phyloP scores from a whole-genome alignment of 208 protist genomes.

The Leishmania guyanensis region DNA sequence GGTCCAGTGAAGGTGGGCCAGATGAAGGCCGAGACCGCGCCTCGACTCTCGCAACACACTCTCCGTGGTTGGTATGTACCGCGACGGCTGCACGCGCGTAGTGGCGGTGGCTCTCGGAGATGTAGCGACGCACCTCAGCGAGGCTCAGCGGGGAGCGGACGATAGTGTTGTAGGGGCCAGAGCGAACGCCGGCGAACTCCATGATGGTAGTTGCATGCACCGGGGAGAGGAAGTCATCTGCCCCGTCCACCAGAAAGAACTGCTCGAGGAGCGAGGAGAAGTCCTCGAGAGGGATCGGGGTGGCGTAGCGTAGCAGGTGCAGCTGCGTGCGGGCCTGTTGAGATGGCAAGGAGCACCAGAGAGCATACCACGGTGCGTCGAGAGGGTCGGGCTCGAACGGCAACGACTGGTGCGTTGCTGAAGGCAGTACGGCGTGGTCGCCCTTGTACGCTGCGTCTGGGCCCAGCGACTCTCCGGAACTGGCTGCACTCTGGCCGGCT shows the following conservation, averaged over 20 bases:
- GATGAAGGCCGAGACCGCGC: not conserved
- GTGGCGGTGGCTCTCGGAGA: constrained; percentile 58
- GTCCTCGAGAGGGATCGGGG: constrained; percentile 57
- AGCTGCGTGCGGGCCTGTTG: constrained; percentile 45
- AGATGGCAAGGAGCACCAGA: constrained; percentile 28
- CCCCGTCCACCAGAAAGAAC: constrained; percentile 66
- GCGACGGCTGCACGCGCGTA: constrained; percentile 28
- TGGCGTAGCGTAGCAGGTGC: constrained; percentile 54
- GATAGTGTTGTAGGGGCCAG: constrained; percentile 61
- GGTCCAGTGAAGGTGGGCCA: not conserved
- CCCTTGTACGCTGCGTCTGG: not conserved
- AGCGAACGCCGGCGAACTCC: constrained; percentile 81
- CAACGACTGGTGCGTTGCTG: not conserved
- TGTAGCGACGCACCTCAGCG: constrained; percentile 49
- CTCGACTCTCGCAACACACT: not conserved
- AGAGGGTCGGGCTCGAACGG: constrained; percentile 17
- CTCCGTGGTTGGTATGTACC: not conserved
- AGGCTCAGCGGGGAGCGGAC: constrained; percentile 61
- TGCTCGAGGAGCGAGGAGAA: constrained; percentile 61
- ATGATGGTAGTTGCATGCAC: constrained; percentile 74
- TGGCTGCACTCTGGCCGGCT: not conserved
- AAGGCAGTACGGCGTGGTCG: not conserved
- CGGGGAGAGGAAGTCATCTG: constrained; percentile 62
- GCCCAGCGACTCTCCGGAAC: not conserved
- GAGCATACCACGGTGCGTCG: constrained; percentile 31